Evolutionary conservation across 306 rosid species (phyloP).

Genomic region (Abrus precatorius): DNA sequence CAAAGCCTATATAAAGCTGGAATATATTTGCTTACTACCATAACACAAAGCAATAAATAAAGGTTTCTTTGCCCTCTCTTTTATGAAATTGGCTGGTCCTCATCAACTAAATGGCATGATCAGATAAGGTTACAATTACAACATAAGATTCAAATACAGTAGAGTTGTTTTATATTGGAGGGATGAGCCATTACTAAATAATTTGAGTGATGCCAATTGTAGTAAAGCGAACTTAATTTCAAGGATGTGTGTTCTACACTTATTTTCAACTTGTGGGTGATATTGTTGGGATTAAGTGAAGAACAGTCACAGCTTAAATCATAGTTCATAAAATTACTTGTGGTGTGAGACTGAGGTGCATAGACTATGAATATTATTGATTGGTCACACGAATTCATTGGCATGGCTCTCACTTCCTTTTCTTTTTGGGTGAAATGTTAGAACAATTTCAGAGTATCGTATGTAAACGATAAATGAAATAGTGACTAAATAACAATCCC

Average conservation of each 20-base stretch:
- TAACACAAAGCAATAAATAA: slow-evolving; percentile 38
- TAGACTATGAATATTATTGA: neutral
- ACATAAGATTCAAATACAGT: slow-evolving; percentile 34
- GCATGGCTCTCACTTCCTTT: too few species aligned
- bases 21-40: slow-evolving; percentile 47
- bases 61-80: slow-evolving; percentile 34
- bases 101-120: slow-evolving; percentile 39
- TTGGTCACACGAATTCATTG: neutral
- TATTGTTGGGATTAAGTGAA: neutral
- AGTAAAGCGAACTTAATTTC: slow-evolving; percentile 43
- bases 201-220: slow-evolving; percentile 40
- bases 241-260: slow-evolving; percentile 44
- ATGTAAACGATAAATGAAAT: neutral
- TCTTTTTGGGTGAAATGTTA: too few species aligned
- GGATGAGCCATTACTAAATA: neutral
- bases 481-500: neutral
- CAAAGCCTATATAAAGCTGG: slow-evolving; percentile 36
- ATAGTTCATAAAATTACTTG: too few species aligned
- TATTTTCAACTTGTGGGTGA: neutral
- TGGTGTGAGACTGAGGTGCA: neutral
- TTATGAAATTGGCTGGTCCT: slow-evolving; percentile 42
- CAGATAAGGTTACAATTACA: slow-evolving; percentile 39
- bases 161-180: neutral
- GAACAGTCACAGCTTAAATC: neutral
- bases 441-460: too few species aligned